Percentiles rank a stretch among this genome's conserved stretches.
phyloP scores from a whole-genome alignment of 2,329 filamentous ascomycete species.

The Monosporascus sp. region DNA sequence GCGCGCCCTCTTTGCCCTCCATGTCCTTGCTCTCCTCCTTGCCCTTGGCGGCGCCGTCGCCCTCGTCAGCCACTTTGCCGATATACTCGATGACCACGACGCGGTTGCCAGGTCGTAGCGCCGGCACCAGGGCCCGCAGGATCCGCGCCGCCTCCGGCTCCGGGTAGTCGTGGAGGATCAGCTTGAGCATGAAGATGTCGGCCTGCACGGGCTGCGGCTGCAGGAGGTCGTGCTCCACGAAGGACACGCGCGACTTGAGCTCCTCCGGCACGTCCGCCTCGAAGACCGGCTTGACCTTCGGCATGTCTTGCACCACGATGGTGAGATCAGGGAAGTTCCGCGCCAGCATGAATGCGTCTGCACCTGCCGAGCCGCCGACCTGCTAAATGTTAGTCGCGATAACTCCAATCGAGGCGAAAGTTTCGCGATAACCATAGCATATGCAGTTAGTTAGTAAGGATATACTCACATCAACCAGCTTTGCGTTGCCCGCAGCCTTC shows the following conservation, averaged over 20 bases:
- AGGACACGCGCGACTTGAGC: slow-evolving; percentile 28
- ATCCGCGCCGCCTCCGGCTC: slow-evolving; percentile 37
- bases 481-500: slow-evolving; percentile 28
- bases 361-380: slow-evolving; percentile 38
- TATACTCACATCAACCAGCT: slow-evolving; percentile 35
- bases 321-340: slow-evolving; percentile 34
- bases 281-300: slow-evolving; percentile 29
- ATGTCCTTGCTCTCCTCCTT: background rate
- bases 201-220: slow-evolving; percentile 32
- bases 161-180: slow-evolving; percentile 52
- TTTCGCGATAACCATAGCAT: background rate
- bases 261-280: slow-evolving; percentile 29
- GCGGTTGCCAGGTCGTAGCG: slow-evolving; percentile 37
- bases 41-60: background rate
- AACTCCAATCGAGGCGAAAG: background rate
- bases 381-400: slow-evolving; percentile 10
- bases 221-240: slow-evolving; percentile 34
- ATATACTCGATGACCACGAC: slow-evolving; percentile 34
- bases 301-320: slow-evolving; percentile 40
- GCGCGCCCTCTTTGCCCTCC: background rate
- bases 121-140: slow-evolving; percentile 35
- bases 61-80: slow-evolving; percentile 25
- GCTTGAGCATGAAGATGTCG: slow-evolving; percentile 47
- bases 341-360: slow-evolving; percentile 35
- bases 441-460: background rate